These are phyloP conservation scores for Rhododendron molle DNA, from an alignment of 148 eudicot genomes.

Conservation along the genomic window DNA sequence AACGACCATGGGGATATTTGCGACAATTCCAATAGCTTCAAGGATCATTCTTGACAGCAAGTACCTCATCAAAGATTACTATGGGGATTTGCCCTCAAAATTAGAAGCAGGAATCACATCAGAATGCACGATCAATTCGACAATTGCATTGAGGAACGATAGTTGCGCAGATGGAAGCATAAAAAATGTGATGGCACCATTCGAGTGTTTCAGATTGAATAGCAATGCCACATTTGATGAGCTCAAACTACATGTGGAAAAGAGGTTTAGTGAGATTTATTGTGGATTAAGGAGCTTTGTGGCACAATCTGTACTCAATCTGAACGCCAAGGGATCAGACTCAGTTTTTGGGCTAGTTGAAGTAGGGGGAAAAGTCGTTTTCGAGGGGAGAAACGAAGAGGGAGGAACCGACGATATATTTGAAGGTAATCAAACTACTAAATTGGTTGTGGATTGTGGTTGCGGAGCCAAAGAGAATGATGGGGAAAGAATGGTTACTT, in stretches of 20 bases:
- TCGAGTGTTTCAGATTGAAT: constrained; percentile 36
- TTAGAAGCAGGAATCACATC: constrained; percentile 18
- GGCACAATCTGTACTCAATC: constrained; percentile 30
- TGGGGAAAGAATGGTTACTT: constrained; percentile 87
- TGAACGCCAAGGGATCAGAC: constrained; percentile 31
- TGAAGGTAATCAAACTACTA: constrained; percentile 17
- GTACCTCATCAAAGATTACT: constrained; percentile 57
- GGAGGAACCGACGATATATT: constrained; percentile 8
- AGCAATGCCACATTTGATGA: constrained; percentile 41
- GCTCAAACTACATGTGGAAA: constrained; percentile 56
- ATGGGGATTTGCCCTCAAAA: constrained; percentile 20
- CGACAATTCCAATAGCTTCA: constrained; percentile 61
- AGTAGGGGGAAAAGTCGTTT: constrained; percentile 41
- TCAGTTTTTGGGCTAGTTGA: constrained; percentile 33
- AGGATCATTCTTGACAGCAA: constrained; percentile 80
- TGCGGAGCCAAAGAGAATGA: constrained; percentile 84
- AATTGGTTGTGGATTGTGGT: constrained; percentile 50
- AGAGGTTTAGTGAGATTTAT: constrained; percentile 50
- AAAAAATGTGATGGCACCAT: constrained; percentile 34
- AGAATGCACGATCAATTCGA: constrained; percentile 39
- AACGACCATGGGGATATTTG: constrained; percentile 20
- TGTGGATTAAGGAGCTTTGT: constrained; percentile 49
- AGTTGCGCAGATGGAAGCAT: background rate
- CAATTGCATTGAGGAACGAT: constrained; percentile 29
- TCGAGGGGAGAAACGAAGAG: constrained; percentile 33